Evolutionary conservation across 2,329 filamentous ascomycete species (phyloP).

Genomic region (Colletotrichum sp.): DNA sequence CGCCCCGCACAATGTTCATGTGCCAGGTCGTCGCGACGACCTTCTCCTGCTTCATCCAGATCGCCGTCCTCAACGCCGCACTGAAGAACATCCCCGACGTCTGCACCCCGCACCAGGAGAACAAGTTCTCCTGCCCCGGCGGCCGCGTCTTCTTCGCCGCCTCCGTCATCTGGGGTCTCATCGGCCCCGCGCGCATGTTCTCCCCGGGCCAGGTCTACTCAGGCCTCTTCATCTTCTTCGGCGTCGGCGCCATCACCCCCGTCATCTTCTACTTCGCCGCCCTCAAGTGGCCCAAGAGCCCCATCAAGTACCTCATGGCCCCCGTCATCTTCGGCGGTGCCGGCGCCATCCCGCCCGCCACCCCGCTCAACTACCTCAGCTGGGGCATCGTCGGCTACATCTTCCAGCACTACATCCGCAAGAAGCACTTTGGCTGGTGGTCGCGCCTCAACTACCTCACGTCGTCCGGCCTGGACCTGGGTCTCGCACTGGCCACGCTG

Average conservation of each 20-base stretch:
- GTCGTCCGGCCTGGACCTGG: constrained; percentile 72
- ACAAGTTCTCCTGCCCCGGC: constrained; percentile 68
- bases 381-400: constrained; percentile 75
- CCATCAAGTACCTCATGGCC: constrained; percentile 60
- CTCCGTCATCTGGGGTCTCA: constrained; percentile 71
- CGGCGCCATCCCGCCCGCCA: constrained; percentile 66
- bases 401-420: constrained; percentile 73
- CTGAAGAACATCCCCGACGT: constrained; percentile 66
- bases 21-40: constrained; percentile 70
- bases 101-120: constrained; percentile 61
- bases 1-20: constrained; percentile 70
- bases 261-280: constrained; percentile 55
- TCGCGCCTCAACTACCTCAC: constrained; percentile 75
- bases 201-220: constrained; percentile 67
- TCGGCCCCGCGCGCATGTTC: constrained; percentile 69
- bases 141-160: constrained; percentile 70
- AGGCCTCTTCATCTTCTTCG: constrained; percentile 64
- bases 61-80: constrained; percentile 67
- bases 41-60: constrained; percentile 70
- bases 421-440: constrained; percentile 73
- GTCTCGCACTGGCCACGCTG: constrained; percentile 69
- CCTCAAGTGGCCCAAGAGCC: constrained; percentile 56
- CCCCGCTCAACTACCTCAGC: constrained; percentile 75
- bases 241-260: constrained; percentile 58
- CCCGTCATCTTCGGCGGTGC: constrained; percentile 68